Percentiles rank a stretch among this genome's conserved stretches.
These are phyloP conservation scores for Asterophora lycoperdoides DNA, from an alignment of 768 basidiomycete genomes.

Conservation along the genomic window DNA sequence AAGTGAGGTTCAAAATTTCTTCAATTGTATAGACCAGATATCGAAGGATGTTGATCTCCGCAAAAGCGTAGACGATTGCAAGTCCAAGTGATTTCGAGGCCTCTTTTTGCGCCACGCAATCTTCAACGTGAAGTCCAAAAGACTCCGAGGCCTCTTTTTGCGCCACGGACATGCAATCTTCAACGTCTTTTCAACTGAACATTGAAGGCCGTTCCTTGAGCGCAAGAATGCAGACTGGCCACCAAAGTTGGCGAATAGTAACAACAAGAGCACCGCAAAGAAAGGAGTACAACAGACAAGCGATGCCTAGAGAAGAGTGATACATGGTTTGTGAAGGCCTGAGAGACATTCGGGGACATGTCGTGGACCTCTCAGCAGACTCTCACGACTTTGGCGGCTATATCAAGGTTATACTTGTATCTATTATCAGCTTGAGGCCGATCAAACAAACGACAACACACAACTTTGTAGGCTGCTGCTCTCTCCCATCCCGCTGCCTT, in stretches of 20 bases:
- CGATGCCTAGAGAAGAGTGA: slow-evolving; percentile 27
- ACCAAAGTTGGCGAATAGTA: slow-evolving; percentile 33
- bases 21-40: slow-evolving; percentile 41
- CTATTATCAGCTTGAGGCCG: no score
- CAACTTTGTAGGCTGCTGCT: slow-evolving; percentile 12
- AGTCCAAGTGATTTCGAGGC: slow-evolving; percentile 30
- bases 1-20: slow-evolving; percentile 35
- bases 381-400: no score
- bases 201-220: slow-evolving; percentile 45
- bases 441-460: slow-evolving; percentile 13
- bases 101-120: slow-evolving; percentile 16
- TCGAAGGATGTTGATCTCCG: slow-evolving; percentile 39
- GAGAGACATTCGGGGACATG: no score
- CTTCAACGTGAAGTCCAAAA: slow-evolving; percentile 33
- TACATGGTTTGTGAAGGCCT: no score
- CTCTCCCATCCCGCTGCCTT: slow-evolving; percentile 7
- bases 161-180: slow-evolving; percentile 25
- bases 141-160: slow-evolving; percentile 21
- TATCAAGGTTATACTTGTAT: no score
- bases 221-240: slow-evolving; percentile 36
- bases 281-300: slow-evolving; percentile 40
- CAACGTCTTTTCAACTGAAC: slow-evolving; percentile 34
- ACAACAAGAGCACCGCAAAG: slow-evolving; percentile 37
- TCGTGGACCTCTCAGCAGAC: no score
- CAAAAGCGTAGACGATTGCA: slow-evolving; percentile 37